phyloP scores from a whole-genome alignment of 1,284 basidiomycete species.

The Peniophora sp. region DNA sequence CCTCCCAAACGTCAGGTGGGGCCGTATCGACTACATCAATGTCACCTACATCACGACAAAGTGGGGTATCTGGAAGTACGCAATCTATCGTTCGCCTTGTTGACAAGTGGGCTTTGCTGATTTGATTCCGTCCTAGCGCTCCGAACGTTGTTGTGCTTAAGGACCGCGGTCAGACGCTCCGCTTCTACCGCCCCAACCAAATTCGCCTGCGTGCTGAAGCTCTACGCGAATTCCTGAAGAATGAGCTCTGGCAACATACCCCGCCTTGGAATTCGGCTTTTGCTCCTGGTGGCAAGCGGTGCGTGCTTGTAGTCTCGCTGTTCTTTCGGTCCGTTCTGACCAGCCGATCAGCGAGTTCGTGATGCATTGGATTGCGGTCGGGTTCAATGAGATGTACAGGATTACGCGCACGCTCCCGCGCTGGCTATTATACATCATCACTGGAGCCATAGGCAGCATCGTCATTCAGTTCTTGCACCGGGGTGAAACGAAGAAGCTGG shows the following conservation, averaged over 20 bases:
- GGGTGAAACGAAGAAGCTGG: constrained; percentile 10
- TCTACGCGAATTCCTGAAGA: constrained; percentile 54
- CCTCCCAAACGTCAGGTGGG: constrained; percentile 65
- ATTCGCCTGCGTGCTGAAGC: constrained; percentile 49
- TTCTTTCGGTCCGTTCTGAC: constrained; percentile 7
- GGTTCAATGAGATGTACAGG: constrained; percentile 44
- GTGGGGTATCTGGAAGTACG: constrained; percentile 74
- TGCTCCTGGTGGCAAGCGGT: constrained; percentile 67
- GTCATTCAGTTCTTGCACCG: constrained; percentile 49
- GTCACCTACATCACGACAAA: constrained; percentile 74
- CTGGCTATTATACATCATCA: constrained; percentile 50
- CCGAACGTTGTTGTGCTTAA: constrained; percentile 59
- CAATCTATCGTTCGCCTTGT: constrained; percentile 2
- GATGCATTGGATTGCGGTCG: constrained; percentile 51
- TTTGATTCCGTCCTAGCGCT: constrained; percentile 34
- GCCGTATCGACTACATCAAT: constrained; percentile 73
- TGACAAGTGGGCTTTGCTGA: constrained; percentile 4
- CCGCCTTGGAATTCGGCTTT: constrained; percentile 56
- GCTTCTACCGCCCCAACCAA: constrained; percentile 62
- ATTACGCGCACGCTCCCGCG: constrained; percentile 40
- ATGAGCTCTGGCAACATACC: constrained; percentile 49
- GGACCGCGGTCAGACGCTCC: constrained; percentile 61
- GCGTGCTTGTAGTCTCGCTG: constrained; percentile 15
- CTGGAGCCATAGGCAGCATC: constrained; percentile 51
- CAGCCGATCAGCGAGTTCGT: constrained; percentile 48